phyloP scores from a whole-genome alignment of 225 moss, liverwort and hornwort genomes.

The Pseudisothecium myosuroides region DNA sequence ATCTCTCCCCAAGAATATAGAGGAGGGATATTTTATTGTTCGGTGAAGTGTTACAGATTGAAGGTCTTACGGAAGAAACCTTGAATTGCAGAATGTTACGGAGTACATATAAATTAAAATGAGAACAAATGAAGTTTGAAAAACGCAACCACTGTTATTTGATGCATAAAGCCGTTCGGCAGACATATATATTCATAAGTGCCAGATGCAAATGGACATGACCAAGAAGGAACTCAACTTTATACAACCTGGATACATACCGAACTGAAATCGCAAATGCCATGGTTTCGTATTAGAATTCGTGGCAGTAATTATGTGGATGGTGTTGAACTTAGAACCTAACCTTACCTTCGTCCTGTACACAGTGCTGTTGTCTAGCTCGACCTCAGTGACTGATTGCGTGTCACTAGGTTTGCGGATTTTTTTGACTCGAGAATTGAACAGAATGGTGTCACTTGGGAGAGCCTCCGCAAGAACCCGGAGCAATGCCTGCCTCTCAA shows the following conservation, averaged over 20 bases:
- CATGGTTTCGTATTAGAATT: not conserved
- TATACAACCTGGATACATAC: not conserved
- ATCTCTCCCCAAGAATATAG: not conserved
- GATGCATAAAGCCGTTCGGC: not conserved
- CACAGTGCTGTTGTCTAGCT: conserved; percentile 24
- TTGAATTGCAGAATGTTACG: not conserved
- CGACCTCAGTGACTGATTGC: conserved; percentile 26
- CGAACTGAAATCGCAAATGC: not conserved
- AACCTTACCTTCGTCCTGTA: conserved; percentile 33
- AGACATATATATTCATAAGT: not conserved
- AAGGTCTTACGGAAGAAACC: not conserved
- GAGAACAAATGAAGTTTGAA: not conserved
- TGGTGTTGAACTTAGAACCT: not conserved
- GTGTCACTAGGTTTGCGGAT: conserved; percentile 24
- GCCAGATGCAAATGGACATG: not conserved
- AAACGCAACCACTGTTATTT: not conserved
- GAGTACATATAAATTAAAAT: not conserved
- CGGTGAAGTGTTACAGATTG: not conserved
- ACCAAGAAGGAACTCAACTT: not conserved
- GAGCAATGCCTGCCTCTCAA: conserved; percentile 37
- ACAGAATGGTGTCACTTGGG: conserved; percentile 29
- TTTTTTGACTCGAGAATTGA: conserved; percentile 27
- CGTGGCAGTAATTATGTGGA: not conserved
- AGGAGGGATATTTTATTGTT: not conserved
- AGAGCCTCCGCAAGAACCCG: conserved; percentile 31